Conservation (phyloP, 441 rosid genomes). For the Flueggea neowawraea region DNA sequence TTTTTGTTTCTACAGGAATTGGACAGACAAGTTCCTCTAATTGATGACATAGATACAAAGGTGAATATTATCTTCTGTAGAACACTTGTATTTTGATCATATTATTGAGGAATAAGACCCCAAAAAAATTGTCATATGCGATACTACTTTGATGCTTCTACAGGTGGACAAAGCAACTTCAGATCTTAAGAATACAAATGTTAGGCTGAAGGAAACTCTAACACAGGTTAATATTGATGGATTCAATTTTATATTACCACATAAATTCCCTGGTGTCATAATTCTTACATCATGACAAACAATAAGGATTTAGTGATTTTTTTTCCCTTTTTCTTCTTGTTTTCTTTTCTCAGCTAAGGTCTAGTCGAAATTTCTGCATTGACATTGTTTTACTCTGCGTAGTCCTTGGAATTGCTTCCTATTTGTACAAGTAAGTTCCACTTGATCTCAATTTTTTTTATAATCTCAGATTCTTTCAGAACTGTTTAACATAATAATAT, state of each 20-base stretch:
- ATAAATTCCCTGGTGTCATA: not conserved
- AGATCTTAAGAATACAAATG: constrained; percentile 83
- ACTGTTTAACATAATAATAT: not conserved
- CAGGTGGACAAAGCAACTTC: constrained; percentile 84
- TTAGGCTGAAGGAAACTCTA: constrained; percentile 80
- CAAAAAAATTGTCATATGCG: not conserved
- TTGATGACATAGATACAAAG: constrained; percentile 91
- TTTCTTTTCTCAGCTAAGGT: constrained; percentile 64
- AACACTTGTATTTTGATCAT: constrained; percentile 7
- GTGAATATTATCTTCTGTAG: constrained; percentile 19
- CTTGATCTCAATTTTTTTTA: constrained; percentile 2
- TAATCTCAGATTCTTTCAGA: not conserved
- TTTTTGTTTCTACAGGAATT: constrained; percentile 49
- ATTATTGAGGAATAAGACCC: constrained; percentile 1
- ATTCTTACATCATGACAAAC: not conserved
- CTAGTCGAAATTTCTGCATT: constrained; percentile 92
- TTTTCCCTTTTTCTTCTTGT: constrained; percentile 15
- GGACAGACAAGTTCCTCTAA: constrained; percentile 85
- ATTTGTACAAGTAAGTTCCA: constrained; percentile 77
- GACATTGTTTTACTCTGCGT: constrained; percentile 78
- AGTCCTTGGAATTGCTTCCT: constrained; percentile 84
- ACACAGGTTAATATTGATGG: constrained; percentile 49
- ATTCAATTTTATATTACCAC: not conserved
- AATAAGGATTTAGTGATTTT: not conserved
- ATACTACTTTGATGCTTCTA: constrained; percentile 3